Evolutionary conservation across 345 rosid species (phyloP).

Genomic region (Syzygium aqueum): DNA sequence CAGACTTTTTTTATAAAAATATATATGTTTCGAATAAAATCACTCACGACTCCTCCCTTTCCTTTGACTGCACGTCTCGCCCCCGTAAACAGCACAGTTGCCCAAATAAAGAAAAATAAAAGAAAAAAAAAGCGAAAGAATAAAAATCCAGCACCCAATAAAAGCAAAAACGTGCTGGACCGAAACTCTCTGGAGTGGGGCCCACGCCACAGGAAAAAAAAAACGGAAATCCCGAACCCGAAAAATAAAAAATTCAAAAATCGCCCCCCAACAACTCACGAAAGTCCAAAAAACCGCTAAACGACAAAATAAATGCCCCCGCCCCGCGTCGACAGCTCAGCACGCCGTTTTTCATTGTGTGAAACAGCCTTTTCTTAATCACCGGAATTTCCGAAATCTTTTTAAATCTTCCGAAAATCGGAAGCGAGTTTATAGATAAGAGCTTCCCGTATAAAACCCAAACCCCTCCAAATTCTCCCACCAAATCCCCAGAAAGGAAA

Average conservation of each 20-base stretch:
- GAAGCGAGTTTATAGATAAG: background rate
- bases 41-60: background rate
- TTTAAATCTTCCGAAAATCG: background rate
- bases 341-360: background rate
- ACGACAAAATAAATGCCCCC: background rate
- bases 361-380: background rate
- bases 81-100: background rate
- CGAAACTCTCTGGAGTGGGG: background rate
- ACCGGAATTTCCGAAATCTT: background rate
- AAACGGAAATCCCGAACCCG: too few species aligned
- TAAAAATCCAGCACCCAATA: background rate
- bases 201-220: background rate
- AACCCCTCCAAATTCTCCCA: conserved; percentile 10
- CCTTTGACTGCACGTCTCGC: background rate
- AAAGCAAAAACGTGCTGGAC: conserved; percentile 13
- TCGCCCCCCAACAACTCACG: background rate
- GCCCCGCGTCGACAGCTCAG: background rate
- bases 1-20: too few species aligned
- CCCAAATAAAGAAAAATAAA: background rate
- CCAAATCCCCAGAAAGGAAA: background rate
- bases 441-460: background rate
- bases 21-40: background rate
- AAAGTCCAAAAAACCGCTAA: background rate
- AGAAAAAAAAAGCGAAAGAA: too few species aligned
- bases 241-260: background rate